Evolutionary conservation across 1,139 yeast species (phyloP).

Genomic region (Kodamaea sp.): DNA sequence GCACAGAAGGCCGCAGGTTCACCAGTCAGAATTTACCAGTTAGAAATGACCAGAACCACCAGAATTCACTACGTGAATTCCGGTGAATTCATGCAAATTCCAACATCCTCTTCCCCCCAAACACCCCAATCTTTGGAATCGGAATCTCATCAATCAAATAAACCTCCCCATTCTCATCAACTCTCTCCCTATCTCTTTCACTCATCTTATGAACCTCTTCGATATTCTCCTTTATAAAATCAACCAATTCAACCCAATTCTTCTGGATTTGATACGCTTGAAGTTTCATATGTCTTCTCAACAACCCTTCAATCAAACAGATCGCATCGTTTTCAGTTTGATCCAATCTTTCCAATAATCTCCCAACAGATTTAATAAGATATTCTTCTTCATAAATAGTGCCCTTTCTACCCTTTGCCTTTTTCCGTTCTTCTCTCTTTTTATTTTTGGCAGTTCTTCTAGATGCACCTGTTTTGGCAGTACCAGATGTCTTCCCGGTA

Average conservation of each 20-base stretch:
- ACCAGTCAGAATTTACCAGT: too few relatives aligned
- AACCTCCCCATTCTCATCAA: slow-evolving; percentile 83
- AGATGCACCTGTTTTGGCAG: slow-evolving; percentile 95
- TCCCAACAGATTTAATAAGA: slow-evolving; percentile 79
- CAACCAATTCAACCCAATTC: slow-evolving; percentile 56
- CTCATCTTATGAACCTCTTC: slow-evolving; percentile 75
- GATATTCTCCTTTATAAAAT: slow-evolving; percentile 53
- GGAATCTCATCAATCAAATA: slow-evolving; percentile 74
- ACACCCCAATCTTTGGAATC: slow-evolving; percentile 55
- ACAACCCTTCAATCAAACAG: slow-evolving; percentile 67
- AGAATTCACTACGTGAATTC: background rate
- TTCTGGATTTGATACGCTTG: slow-evolving; percentile 83
- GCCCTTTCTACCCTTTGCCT: slow-evolving; percentile 96
- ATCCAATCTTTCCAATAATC: slow-evolving; percentile 78
- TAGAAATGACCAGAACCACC: too few relatives aligned
- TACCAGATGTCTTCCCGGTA: slow-evolving; percentile 92
- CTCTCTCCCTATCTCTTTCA: slow-evolving; percentile 81
- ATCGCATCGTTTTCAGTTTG: slow-evolving; percentile 73
- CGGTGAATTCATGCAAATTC: slow-evolving; percentile 43
- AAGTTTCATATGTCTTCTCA: slow-evolving; percentile 68
- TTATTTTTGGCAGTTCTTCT: slow-evolving; percentile 87
- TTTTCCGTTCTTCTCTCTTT: slow-evolving; percentile 92
- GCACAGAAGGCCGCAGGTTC: too few relatives aligned
- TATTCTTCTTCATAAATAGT: slow-evolving; percentile 97
- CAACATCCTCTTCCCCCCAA: slow-evolving; percentile 53